Conservation (phyloP, 2,329 filamentous ascomycete genomes). For the Pestalotiopsis sp. region DNA sequence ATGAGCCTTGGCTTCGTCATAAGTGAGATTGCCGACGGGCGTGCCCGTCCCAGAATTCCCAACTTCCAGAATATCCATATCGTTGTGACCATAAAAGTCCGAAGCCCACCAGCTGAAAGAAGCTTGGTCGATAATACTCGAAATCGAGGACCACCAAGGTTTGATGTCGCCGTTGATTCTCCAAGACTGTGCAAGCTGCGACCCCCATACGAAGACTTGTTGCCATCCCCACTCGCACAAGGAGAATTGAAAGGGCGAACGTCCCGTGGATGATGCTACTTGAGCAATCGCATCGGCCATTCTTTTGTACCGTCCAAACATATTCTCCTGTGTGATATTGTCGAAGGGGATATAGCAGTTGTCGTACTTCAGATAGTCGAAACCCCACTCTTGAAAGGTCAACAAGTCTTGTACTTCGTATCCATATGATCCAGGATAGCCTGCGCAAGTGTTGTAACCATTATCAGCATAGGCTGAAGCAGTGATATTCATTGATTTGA, state of each 20-base stretch:
- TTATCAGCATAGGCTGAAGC: not conserved
- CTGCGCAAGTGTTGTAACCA: conserved; percentile 1
- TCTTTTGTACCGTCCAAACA: conserved; percentile 1
- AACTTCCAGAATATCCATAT: conserved; percentile 6
- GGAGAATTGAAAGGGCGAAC: not conserved
- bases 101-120: conserved; percentile 7
- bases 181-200: not conserved
- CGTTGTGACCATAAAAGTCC: conserved; percentile 7
- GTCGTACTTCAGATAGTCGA: conserved; percentile 6
- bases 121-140: conserved; percentile 6
- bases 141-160: conserved; percentile 6
- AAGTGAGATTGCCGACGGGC: conserved; percentile 4
- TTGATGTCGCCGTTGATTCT: conserved; percentile 6
- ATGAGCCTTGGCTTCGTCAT: conserved; percentile 5
- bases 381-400: conserved; percentile 6
- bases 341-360: conserved; percentile 6
- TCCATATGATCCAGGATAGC: conserved; percentile 3
- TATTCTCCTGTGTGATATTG: conserved; percentile 1
- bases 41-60: conserved; percentile 5
- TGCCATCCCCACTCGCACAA: conserved; percentile 8
- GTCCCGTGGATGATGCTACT: conserved; percentile 3
- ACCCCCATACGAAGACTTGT: conserved; percentile 6
- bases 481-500: conserved; percentile 4
- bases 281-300: conserved; percentile 3
- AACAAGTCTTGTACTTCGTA: conserved; percentile 1